Evolutionary conservation across 371 early-diverging fungal species (phyloP).

Genomic region (Paraphysoderma sedebokerense): DNA sequence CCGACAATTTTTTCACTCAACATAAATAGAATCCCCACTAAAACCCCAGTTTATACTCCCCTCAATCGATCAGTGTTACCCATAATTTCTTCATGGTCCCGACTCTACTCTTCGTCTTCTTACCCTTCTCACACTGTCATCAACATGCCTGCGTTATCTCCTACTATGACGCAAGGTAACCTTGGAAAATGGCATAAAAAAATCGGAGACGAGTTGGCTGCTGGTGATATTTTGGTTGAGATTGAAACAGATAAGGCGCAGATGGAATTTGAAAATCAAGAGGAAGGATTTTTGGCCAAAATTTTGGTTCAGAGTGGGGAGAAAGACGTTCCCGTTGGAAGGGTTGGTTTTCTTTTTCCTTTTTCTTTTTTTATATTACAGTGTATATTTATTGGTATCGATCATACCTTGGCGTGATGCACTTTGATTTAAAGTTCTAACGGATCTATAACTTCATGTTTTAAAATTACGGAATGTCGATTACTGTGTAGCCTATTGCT

Average conservation of each 20-base stretch:
- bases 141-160: slow-evolving; percentile 95
- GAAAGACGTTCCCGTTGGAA: slow-evolving; percentile 69
- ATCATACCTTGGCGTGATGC: too few relatives aligned
- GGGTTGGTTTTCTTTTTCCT: slow-evolving; percentile 23
- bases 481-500: slow-evolving; percentile 67
- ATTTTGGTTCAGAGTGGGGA: slow-evolving; percentile 64
- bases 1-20: too few relatives aligned
- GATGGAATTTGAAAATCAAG: slow-evolving; percentile 99
- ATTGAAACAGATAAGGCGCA: slow-evolving; percentile 99
- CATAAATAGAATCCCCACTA: too few relatives aligned
- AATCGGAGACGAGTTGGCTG: slow-evolving; percentile 75
- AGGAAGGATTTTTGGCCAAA: slow-evolving; percentile 92
- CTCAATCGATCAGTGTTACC: too few relatives aligned
- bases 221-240: slow-evolving; percentile 95
- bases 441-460: background rate
- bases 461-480: slow-evolving; percentile 9
- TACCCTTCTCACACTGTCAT: slow-evolving; percentile 80
- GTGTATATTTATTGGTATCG: too few relatives aligned
- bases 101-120: slow-evolving; percentile 24
- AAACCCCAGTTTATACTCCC: too few relatives aligned
- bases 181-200: slow-evolving; percentile 89
- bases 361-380: background rate
- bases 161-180: slow-evolving; percentile 97
- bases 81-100: too few relatives aligned
- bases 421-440: too few relatives aligned